Evolutionary conservation across 148 eudicot species (phyloP).

Genomic region (Drosera capensis): DNA sequence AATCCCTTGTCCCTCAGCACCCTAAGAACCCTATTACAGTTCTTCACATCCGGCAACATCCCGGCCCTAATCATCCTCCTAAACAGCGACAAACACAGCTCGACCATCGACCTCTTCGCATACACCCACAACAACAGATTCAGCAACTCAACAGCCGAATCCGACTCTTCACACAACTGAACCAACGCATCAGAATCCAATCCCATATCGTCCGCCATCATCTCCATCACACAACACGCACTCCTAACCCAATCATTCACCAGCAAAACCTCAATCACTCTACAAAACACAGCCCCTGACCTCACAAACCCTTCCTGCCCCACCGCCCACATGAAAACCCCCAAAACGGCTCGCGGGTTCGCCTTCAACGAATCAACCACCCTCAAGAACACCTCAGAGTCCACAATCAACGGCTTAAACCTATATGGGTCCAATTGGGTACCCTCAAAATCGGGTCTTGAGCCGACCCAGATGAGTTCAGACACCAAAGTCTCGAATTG

Average conservation of each 20-base stretch:
- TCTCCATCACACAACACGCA: slow-evolving; percentile 35
- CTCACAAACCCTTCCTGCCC: slow-evolving; percentile 26
- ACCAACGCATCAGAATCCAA: slow-evolving; percentile 29
- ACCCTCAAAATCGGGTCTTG: slow-evolving; percentile 17
- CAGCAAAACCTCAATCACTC: slow-evolving; percentile 31
- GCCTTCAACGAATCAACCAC: slow-evolving; percentile 19
- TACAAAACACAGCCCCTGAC: slow-evolving; percentile 21
- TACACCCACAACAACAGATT: slow-evolving; percentile 30
- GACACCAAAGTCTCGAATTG: slow-evolving; percentile 15
- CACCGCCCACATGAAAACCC: slow-evolving; percentile 35
- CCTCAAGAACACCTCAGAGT: slow-evolving; percentile 25
- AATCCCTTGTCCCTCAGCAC: slow-evolving; percentile 32
- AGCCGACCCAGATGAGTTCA: slow-evolving; percentile 11
- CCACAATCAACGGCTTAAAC: slow-evolving; percentile 13
- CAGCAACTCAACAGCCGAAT: slow-evolving; percentile 21
- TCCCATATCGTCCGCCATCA: slow-evolving; percentile 15
- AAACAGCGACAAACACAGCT: slow-evolving; percentile 21
- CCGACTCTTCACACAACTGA: slow-evolving; percentile 23
- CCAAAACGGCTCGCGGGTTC: slow-evolving; percentile 22
- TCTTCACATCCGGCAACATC: slow-evolving; percentile 36
- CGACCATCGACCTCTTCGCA: slow-evolving; percentile 20
- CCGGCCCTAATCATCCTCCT: slow-evolving; percentile 34
- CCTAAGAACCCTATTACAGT: slow-evolving; percentile 43
- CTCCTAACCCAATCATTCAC: slow-evolving; percentile 18
- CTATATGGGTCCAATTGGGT: slow-evolving; percentile 11